Conservation (phyloP, 2,329 filamentous ascomycete genomes). For the Fusarium stilboides region DNA sequence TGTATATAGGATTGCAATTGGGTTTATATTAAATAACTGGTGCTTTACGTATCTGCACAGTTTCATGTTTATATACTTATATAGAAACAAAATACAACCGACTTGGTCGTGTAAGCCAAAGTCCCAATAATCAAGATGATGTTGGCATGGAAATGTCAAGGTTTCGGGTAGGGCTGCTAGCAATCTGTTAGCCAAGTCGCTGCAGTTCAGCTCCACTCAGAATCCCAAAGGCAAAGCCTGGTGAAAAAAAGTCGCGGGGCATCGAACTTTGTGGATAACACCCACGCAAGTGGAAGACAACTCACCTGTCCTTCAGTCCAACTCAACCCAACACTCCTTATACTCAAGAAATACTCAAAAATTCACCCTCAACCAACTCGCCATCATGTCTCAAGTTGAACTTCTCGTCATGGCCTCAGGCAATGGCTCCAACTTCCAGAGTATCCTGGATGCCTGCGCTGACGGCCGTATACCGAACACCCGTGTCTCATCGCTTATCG, state of each 20-base stretch:
- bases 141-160: not conserved
- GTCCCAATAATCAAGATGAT: no score
- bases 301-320: not conserved
- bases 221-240: not conserved
- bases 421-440: slow-evolving; percentile 84
- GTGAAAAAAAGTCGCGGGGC: no score
- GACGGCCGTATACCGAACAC: slow-evolving; percentile 58
- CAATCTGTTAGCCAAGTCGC: not conserved
- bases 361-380: not conserved
- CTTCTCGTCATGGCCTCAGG: slow-evolving; percentile 80
- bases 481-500: slow-evolving; percentile 63
- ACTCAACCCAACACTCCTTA: not conserved
- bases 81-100: slow-evolving; percentile 1
- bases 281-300: not conserved
- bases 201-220: slow-evolving; percentile 8
- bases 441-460: slow-evolving; percentile 70
- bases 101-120: no score
- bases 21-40: slow-evolving; percentile 1
- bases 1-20: slow-evolving; percentile 24
- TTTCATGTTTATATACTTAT: slow-evolving; percentile 10
- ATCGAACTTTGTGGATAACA: not conserved
- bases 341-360: not conserved
- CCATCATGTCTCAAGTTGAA: slow-evolving; percentile 57
- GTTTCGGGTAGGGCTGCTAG: not conserved
- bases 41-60: slow-evolving; percentile 6